Base-by-base conservation (phyloP, 179 eudicot genomes). In the Spinacia oleracea region DNA sequence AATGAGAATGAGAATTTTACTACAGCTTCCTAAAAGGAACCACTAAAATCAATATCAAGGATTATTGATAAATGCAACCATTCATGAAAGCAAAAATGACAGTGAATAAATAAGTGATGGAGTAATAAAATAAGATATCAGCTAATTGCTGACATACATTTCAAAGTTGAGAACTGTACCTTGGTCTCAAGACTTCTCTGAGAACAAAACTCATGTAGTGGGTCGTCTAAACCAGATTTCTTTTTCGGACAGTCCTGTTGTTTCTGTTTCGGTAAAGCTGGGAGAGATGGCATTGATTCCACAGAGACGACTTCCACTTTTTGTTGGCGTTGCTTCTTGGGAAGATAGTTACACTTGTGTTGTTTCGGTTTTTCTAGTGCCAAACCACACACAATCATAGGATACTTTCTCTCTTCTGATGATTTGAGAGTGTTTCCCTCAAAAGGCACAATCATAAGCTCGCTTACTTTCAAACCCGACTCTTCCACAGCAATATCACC, bases 381-480 rank as follows among this genome's bases (percentile, higher is more conserved):
- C 85, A 82, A 74, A 74, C 66, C 79, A 58, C 82, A 82, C 45
- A 82, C 72, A 70, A 82, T 62, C n/a, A 51, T 29, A 21, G 81
- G 70, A 38, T 59, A 10, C 42, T 27, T 65, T 76, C 65, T 58
- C 58, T 74, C 10, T 32, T 74, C 10, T 32, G 4, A 25, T 75
- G 21, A 67, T 6, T n/a, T 20, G 72, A n/a, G 48, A 29, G 38
- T 23, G 40, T 79, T 72, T 3, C 68, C 81, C 75, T 43, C 65
- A 48, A 56, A 76, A 72, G 81, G 80, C 48, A 80, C 83, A 65
- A 71, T 76, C 80, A 76, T 79, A 43, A 77, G 79, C 31, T 58
- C 72, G 21, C 62, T 73, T 20, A 45, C 84, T 43, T 58, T 76
- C 31, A 62, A 56, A 12, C 1, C 74, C 6, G 55, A 42, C 45